Evolutionary conservation across 129 eudicot species (phyloP).

Genomic region (Flaveria brownii): DNA sequence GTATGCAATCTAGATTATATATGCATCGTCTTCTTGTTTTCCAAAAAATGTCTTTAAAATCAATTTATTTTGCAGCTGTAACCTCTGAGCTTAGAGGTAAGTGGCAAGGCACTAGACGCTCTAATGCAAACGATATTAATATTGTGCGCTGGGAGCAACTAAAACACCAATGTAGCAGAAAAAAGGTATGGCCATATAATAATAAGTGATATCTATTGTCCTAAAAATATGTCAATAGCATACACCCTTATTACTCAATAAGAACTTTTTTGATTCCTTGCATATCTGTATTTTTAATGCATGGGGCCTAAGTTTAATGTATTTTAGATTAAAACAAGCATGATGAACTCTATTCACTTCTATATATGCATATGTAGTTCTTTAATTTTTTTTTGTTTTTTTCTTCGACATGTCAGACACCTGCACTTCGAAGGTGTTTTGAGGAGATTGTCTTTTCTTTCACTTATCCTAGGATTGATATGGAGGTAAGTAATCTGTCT

Average conservation of each 20-base stretch:
- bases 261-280: neutral
- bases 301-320: neutral
- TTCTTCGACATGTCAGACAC: slow-evolving; percentile 47
- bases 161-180: slow-evolving; percentile 65
- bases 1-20: slow-evolving; percentile 39
- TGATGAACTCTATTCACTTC: neutral
- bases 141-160: slow-evolving; percentile 77
- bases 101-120: slow-evolving; percentile 73
- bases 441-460: slow-evolving; percentile 87
- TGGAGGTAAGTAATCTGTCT: slow-evolving; percentile 64
- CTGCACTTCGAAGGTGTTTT: slow-evolving; percentile 69
- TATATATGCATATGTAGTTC: neutral
- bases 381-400: slow-evolving; percentile 2
- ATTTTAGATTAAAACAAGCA: neutral
- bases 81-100: slow-evolving; percentile 69
- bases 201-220: neutral
- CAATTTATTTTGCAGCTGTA: slow-evolving; percentile 50
- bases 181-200: slow-evolving; percentile 54
- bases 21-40: neutral
- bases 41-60: slow-evolving; percentile 9
- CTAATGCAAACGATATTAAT: slow-evolving; percentile 58
- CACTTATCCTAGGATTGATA: slow-evolving; percentile 95
- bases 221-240: neutral
- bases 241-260: neutral
- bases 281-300: slow-evolving; percentile 1